Evolutionary conservation across 805 yeast species (phyloP).

Genomic region (Brettanomyces naardenensis): DNA sequence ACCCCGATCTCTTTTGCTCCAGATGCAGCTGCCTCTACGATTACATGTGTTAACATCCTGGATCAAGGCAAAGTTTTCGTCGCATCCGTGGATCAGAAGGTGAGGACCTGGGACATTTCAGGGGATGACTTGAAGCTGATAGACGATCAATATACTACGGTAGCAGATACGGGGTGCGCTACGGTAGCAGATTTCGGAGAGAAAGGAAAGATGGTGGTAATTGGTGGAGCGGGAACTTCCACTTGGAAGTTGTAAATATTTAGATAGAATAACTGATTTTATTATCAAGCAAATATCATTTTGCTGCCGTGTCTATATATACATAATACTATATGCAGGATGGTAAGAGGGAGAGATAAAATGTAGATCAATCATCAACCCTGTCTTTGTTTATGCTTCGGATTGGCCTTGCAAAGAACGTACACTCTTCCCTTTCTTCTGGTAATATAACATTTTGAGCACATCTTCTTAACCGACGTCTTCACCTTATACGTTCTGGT

Average conservation of each 20-base stretch:
- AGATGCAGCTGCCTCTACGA: constrained; percentile 79
- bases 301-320: too few relatives aligned
- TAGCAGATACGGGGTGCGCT: constrained; percentile 85
- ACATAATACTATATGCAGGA: too few relatives aligned
- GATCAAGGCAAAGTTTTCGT: constrained; percentile 36
- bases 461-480: constrained; percentile 88
- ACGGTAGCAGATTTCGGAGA: constrained; percentile 28
- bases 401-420: constrained; percentile 87
- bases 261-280: constrained; percentile 3
- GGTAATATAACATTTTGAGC: constrained; percentile 85
- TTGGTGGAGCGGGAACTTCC: constrained; percentile 79
- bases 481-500: constrained; percentile 82
- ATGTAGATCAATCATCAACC: too few relatives aligned
- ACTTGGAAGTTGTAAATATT: constrained; percentile 15
- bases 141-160: constrained; percentile 57
- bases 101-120: constrained; percentile 54
- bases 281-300: too few relatives aligned
- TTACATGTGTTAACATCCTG: constrained; percentile 49
- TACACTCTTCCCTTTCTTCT: constrained; percentile 93
- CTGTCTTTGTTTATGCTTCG: constrained; percentile 92
- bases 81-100: constrained; percentile 78
- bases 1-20: constrained; percentile 30
- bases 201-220: constrained; percentile 29
- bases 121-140: constrained; percentile 23
- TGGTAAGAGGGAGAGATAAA: too few relatives aligned